Evolutionary conservation across 192 early-diverging fungal species (phyloP), one percentile per base, ranked within the genome.

Genomic region (Coemansia sp.): DNA sequence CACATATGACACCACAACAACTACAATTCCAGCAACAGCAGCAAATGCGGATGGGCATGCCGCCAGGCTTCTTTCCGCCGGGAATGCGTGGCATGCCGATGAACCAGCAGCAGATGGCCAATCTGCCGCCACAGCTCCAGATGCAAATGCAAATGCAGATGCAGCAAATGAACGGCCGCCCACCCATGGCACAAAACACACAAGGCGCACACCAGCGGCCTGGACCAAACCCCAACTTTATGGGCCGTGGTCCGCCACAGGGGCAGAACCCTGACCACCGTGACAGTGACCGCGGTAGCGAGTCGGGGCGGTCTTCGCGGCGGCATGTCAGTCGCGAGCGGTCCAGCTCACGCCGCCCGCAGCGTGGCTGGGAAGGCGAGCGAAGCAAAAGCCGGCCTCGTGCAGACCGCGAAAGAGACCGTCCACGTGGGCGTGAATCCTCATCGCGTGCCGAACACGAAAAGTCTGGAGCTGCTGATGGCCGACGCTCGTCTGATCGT

Each of bases 141-240:
- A 63, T 64, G 61, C 59, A 62, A 25, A 70, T 78, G 66, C 75
- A 78, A 8, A 77, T 77, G 75, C 73, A 76, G 23, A 66, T 70
- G 64, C 71, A 74, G 66, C 75, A 78, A 14, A 72, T 72, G 69
- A 64, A 61, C 20, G 65, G 68, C 23, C 63, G 68, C 51, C 63
- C 63, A 24, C 66, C 76, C 15, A 66, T 66, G 65, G 53, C 61
- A 6, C 69, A 42, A n/a, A 63, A 58, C 37, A 56, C 58, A 54
- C 68, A 74, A 15, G 65, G 50, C 2, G 52, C 47, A 28, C 64
- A 70, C 31, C 64, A 63, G 23, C 63, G 71, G 18, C 62, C 67
- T n/a, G 53, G 61, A 9, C 57, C 54, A 3, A 66, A 61, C 34
- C 4, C 47, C 9, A 25, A 56, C 8, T 37, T 25, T 14, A 64